Conservation (phyloP, 441 rosid species). For the Breynia disticha region DNA sequence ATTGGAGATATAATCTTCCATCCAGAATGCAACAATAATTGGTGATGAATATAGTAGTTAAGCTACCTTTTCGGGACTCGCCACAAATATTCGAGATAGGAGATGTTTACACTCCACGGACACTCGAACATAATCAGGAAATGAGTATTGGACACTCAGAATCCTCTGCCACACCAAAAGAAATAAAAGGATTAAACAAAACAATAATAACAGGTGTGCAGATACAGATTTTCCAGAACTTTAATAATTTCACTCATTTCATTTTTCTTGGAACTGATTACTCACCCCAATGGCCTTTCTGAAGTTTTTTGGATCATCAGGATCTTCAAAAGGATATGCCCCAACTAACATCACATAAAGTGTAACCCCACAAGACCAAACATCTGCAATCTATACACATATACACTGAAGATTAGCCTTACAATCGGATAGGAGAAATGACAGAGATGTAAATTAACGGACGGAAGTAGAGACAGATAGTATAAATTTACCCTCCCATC, state of each 20-base stretch:
- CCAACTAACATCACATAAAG: conserved; percentile 66
- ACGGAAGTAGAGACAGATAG: neutral
- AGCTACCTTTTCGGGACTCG: conserved; percentile 46
- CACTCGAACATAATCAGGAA: conserved; percentile 40
- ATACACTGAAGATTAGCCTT: conserved; percentile 5
- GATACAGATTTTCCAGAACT: neutral
- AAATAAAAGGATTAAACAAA: neutral
- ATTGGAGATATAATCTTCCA: neutral
- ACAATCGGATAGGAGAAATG: neutral
- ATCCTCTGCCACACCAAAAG: conserved; percentile 32
- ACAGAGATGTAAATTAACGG: neutral
- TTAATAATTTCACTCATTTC: neutral
- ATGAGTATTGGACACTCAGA: conserved; percentile 34
- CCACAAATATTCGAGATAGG: conserved; percentile 46
- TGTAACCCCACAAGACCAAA: conserved; percentile 70
- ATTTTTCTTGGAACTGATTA: neutral
- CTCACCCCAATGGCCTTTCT: conserved; percentile 49
- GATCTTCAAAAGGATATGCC: conserved; percentile 64
- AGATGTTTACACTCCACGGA: conserved; percentile 43
- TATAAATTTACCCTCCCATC: conserved; percentile 41
- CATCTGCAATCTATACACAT: conserved; percentile 46
- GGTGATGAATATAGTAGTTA: neutral
- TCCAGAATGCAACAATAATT: neutral
- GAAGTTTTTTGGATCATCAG: conserved; percentile 44
- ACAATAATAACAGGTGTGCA: conserved; percentile 4